Evolutionary conservation across 352 stramenopile species (phyloP).

Genomic region (Pythium phragmitis): DNA sequence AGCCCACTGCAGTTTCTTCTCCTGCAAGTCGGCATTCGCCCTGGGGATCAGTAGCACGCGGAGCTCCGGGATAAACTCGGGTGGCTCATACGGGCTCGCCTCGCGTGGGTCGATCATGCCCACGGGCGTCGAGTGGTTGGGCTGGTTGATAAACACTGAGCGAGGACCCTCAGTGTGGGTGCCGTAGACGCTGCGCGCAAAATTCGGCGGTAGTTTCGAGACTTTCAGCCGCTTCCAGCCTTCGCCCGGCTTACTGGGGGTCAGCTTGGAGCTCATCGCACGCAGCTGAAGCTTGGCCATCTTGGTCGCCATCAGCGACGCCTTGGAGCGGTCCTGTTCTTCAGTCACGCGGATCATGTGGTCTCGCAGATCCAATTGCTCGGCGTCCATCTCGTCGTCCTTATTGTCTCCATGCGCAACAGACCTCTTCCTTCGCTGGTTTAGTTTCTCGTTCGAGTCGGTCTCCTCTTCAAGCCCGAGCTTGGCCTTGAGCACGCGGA

Average conservation of each 20-base stretch:
- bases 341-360: constrained; percentile 44
- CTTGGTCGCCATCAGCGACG: constrained; percentile 48
- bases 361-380: constrained; percentile 45
- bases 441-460: constrained; percentile 12
- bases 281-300: constrained; percentile 62
- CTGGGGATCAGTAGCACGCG: constrained; percentile 56
- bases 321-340: constrained; percentile 49
- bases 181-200: constrained; percentile 58
- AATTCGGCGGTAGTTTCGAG: constrained; percentile 50
- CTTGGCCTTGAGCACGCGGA: constrained; percentile 53
- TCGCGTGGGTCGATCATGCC: constrained; percentile 70
- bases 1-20: constrained; percentile 57
- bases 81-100: constrained; percentile 54
- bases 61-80: constrained; percentile 63
- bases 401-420: constrained; percentile 22
- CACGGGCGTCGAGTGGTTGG: constrained; percentile 60
- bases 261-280: constrained; percentile 15
- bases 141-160: constrained; percentile 61
- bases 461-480: constrained; percentile 41
- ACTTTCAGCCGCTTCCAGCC: constrained; percentile 77
- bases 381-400: constrained; percentile 30
- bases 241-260: constrained; percentile 38
- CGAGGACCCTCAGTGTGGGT: constrained; percentile 55
- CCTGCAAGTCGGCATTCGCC: constrained; percentile 48
- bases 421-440: constrained; percentile 5